Conservation (phyloP, 2,329 filamentous ascomycete species). For the Talaromyces marneffei region DNA sequence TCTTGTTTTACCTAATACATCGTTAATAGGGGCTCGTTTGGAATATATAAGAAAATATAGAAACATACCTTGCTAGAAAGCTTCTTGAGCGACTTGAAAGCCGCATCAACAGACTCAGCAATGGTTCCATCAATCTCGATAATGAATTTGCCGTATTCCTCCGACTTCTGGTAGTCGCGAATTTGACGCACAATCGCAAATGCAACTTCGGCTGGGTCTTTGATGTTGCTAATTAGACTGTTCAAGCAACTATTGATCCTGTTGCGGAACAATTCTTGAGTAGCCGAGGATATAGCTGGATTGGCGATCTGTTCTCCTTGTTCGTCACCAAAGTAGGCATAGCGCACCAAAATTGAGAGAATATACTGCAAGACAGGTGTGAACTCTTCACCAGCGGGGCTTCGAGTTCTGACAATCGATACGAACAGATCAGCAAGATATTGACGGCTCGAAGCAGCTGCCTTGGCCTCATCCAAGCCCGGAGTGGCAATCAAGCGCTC, state of each 20-base stretch:
- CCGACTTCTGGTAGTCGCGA: slow-evolving; percentile 32
- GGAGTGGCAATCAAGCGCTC: slow-evolving; percentile 44
- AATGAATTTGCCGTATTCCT: slow-evolving; percentile 37
- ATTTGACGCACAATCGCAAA: slow-evolving; percentile 39
- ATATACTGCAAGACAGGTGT: slow-evolving; percentile 41
- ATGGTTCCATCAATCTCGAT: slow-evolving; percentile 46
- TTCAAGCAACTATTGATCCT: slow-evolving; percentile 52
- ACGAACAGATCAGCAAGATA: slow-evolving; percentile 50
- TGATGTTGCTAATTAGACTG: slow-evolving; percentile 41
- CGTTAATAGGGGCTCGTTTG: slow-evolving; percentile 9
- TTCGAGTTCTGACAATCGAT: slow-evolving; percentile 42
- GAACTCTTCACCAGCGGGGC: slow-evolving; percentile 30
- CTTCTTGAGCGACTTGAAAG: slow-evolving; percentile 37
- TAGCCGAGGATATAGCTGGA: slow-evolving; percentile 43
- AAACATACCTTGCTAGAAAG: slow-evolving; percentile 32
- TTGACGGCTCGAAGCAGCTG: slow-evolving; percentile 43
- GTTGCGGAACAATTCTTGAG: slow-evolving; percentile 48
- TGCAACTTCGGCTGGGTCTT: slow-evolving; percentile 33
- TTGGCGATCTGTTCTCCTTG: slow-evolving; percentile 19
- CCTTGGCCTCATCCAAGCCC: slow-evolving; percentile 40
- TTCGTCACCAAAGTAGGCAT: slow-evolving; percentile 45
- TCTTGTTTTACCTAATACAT: slow-evolving; percentile 48
- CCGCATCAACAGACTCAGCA: slow-evolving; percentile 36
- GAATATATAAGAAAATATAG: background rate
- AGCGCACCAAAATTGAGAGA: slow-evolving; percentile 43